Evolutionary conservation across 371 early-diverging fungal genomes (phyloP).

Genomic region (Blakeslea trispora): DNA sequence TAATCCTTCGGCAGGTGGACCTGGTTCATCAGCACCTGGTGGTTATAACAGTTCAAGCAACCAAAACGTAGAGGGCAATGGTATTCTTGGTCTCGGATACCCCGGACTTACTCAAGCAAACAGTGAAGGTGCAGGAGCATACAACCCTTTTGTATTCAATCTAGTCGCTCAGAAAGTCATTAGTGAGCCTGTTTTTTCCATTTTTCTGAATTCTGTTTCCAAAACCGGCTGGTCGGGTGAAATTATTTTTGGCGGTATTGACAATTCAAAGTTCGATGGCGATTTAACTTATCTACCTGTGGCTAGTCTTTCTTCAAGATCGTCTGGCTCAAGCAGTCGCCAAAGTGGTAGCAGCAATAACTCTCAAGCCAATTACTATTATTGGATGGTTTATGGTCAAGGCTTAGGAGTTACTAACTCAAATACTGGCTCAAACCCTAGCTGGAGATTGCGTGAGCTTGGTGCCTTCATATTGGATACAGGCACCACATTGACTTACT

Average conservation of each 20-base stretch:
- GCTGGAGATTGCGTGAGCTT: slow-evolving; percentile 18
- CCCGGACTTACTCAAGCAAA: slow-evolving; percentile 43
- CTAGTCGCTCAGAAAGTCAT: slow-evolving; percentile 39
- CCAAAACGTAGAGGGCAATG: slow-evolving; percentile 42
- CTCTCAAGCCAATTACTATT: slow-evolving; percentile 26
- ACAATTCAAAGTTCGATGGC: slow-evolving; percentile 53
- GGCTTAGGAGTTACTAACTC: slow-evolving; percentile 34
- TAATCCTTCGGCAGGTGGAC: slow-evolving; percentile 23
- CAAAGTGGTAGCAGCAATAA: background rate
- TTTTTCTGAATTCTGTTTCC: slow-evolving; percentile 35
- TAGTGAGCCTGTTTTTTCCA: slow-evolving; percentile 42
- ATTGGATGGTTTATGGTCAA: slow-evolving; percentile 54
- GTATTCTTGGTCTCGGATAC: slow-evolving; percentile 52
- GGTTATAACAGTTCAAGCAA: slow-evolving; percentile 6
- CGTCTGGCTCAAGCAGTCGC: background rate
- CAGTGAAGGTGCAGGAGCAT: slow-evolving; percentile 28
- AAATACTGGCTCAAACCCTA: slow-evolving; percentile 12
- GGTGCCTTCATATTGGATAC: slow-evolving; percentile 50
- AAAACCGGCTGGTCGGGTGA: slow-evolving; percentile 52
- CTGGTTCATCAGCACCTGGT: slow-evolving; percentile 2
- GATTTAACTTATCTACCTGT: slow-evolving; percentile 51
- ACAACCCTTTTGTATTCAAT: slow-evolving; percentile 49
- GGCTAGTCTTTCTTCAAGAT: slow-evolving; percentile 23
- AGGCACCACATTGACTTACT: slow-evolving; percentile 50
- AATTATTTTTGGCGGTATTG: slow-evolving; percentile 62